Evolutionary conservation across 1,284 basidiomycete genomes (phyloP).

Genomic region (Lentinula novae-zelandiae): DNA sequence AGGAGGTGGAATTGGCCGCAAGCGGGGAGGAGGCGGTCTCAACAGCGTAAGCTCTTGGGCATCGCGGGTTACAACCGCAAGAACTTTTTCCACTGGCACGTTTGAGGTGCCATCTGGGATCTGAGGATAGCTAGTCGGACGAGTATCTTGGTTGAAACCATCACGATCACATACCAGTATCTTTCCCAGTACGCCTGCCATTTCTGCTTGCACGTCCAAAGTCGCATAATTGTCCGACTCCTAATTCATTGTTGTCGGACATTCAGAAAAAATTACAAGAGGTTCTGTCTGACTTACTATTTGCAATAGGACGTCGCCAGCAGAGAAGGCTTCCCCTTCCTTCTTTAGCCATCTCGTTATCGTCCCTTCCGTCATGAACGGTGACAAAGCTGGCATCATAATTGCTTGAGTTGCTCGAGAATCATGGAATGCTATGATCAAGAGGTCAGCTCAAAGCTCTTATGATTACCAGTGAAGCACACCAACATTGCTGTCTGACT

Average conservation of each 20-base stretch:
- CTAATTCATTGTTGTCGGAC: constrained; percentile 15
- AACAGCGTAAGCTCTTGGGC: constrained; percentile 24
- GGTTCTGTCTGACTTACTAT: constrained; percentile 27
- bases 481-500: constrained; percentile 20
- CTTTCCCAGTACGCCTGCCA: constrained; percentile 35
- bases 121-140: constrained; percentile 15
- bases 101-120: constrained; percentile 36
- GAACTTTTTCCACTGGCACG: constrained; percentile 38
- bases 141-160: background rate
- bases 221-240: constrained; percentile 31
- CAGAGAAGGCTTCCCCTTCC: constrained; percentile 38
- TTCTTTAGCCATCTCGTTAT: constrained; percentile 40
- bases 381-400: constrained; percentile 44
- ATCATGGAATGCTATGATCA: constrained; percentile 18
- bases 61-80: constrained; percentile 33
- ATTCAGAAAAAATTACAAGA: background rate
- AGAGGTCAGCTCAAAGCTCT: constrained; percentile 16
- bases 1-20: background rate
- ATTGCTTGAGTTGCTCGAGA: constrained; percentile 24
- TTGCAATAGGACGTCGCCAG: constrained; percentile 39
- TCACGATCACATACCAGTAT: constrained; percentile 27
- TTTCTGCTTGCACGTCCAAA: constrained; percentile 36
- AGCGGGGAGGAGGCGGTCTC: constrained; percentile 2
- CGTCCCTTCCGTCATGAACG: constrained; percentile 41
- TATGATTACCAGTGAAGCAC: background rate